Base-by-base conservation (phyloP, 306 rosid species). In the Corylus heterophylla region DNA sequence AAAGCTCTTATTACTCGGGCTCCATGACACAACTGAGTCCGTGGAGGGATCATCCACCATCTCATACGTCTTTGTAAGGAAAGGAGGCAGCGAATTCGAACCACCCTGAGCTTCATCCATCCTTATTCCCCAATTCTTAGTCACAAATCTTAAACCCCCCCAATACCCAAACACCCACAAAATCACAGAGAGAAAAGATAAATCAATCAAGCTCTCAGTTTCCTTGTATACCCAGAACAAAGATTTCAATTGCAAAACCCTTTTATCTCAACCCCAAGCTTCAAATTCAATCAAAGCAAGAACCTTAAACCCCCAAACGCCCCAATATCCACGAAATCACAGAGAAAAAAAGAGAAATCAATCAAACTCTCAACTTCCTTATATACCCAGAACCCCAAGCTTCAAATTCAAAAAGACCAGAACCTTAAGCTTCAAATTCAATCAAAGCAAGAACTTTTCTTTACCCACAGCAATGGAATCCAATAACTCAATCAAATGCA, bases 21-120 rank as follows among this genome's bases (percentile, higher is more conserved):
- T 84, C 98, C 98, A 95, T 1, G 98, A 92, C 78, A 95, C 91
- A 79, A 90, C 39, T 10, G 87, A 76, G 85, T 93, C 78, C 2
- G 87, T 73, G 2, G 94, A 82, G 81, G 92, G 78, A 76, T 93
- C 98, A 49, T 90, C 94, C 35, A 95, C 96, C 99, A 95, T 95
- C 52, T 89, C 93, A 73, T 95, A 93, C 25, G 94, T 89, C 90
- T 95, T 95, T 0, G 80, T 2, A 35, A 95, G 86, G 83, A 95
- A 95, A 27, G 94, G 96, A 54, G 98, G 97, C 84, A 93, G 62
- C 18, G 97, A 86, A 81, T 72, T 83, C 44, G 89, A 84, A 81
- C 86, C 80, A 16, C 88, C 88, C 72, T 86, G 90, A 85, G 72
- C 89, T 78, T 95, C 94, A 77, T 95, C 97, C 98, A 95, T 95